A percentile compares a stretch with the other conserved stretches of the same genome.
Conservation (phyloP, 441 rosid genomes). For the Pelargonium citronellum region DNA sequence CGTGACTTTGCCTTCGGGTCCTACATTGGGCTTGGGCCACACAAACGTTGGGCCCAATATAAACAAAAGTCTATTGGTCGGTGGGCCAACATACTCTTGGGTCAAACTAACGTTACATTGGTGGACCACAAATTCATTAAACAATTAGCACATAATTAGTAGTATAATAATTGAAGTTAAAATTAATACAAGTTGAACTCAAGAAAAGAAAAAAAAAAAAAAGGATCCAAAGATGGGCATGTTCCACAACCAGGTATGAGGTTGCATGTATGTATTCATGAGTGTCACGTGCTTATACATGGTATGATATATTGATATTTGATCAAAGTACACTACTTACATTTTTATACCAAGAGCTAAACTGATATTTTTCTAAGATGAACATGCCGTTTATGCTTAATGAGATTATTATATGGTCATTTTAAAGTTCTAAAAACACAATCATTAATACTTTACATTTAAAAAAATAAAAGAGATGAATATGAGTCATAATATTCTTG, state of each 20-base stretch:
- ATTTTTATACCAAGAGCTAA: neutral
- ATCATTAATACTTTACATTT: too few species aligned
- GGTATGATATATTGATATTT: neutral
- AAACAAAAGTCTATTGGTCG: neutral
- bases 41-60: neutral
- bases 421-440: too few species aligned
- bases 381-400: too few species aligned
- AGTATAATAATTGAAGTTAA: too few species aligned
- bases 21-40: neutral
- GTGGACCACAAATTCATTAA: neutral
- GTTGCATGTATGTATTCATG: neutral
- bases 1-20: neutral
- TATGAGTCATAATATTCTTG: too few species aligned
- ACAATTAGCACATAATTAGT: too few species aligned
- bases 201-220: too few species aligned
- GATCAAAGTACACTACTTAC: neutral
- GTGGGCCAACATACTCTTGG: too few species aligned
- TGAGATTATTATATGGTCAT: too few species aligned
- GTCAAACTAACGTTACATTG: neutral
- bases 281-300: neutral
- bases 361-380: too few species aligned
- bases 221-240: neutral
- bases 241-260: neutral
- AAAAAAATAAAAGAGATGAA: too few species aligned
- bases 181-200: too few species aligned